Evolutionary conservation across 192 early-diverging fungal species (phyloP), one percentile per base, ranked within the genome.

Genomic region (Coemansia guatemalensis): DNA sequence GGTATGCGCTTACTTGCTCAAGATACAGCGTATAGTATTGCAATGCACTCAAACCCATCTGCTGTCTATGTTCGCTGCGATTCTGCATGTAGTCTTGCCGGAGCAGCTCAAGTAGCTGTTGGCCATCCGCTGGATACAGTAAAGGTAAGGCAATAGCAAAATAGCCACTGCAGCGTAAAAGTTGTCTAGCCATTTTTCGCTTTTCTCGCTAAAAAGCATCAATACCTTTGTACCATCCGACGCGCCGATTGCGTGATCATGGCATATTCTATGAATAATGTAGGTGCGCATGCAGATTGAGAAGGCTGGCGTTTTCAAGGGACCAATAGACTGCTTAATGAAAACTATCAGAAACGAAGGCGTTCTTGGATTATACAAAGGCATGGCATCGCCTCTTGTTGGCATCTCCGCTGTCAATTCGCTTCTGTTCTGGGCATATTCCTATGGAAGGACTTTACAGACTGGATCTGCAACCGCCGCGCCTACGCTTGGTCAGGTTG

Each of bases 111-210:
- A 50, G 88, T 88, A 2, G 67, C 72, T 14, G 74, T 86, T 3
- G 92, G 93, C 0, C 93, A 95, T 56, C 93, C 93, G 18, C 83
- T 95, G 59, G 93, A 95, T 58, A 93, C 92, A 0, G 84, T 95
- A 74, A 95, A 95, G 72, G 84, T 84, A 74, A 23, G 56, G 51
- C 32, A 4, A 32, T 21, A 18, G 12, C 14, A 17, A 17, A 18
- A 25, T 32, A 35, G 6, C 14, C 22, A 22, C 17, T 44, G 17
- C 9, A 44, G 54, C 12, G 9, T 44, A 24, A 29, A 12, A 18
- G 18, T 29, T 39, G 32, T 3, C 39, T 26, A 17, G 4, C 12
- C 11, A n/a, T 17, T 60, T 48, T 60, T 32, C 5, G 23, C n/a
- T 57, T 41, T 48, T 48, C 20, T 18, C 27, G 32, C 52, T 58